These are phyloP conservation scores for Ophiosphaerella narmari DNA, from an alignment of 2,329 filamentous ascomycete species.

Conservation along the genomic window DNA sequence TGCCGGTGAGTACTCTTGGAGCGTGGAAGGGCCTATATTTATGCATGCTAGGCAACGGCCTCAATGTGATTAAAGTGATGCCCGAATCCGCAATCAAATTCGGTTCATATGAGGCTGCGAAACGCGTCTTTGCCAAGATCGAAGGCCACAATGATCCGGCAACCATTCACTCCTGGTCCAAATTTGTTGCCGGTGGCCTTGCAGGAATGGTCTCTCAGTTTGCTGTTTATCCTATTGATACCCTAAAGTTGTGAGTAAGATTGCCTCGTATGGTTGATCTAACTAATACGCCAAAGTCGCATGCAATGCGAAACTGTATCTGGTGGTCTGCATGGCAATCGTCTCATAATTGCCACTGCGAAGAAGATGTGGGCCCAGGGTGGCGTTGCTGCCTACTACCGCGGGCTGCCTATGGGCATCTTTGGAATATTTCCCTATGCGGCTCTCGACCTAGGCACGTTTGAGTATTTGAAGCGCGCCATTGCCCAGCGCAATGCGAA, in stretches of 20 bases:
- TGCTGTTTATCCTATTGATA: conserved; percentile 92
- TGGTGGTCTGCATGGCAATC: conserved; percentile 81
- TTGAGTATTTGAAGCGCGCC: conserved; percentile 84
- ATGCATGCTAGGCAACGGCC: conserved; percentile 73
- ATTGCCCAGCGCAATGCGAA: conserved; percentile 74
- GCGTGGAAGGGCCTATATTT: conserved; percentile 10
- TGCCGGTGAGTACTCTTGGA: conserved; percentile 67
- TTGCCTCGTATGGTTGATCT: not conserved
- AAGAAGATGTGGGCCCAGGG: conserved; percentile 83
- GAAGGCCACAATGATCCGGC: conserved; percentile 87
- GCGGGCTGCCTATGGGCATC: conserved; percentile 90
- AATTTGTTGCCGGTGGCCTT: conserved; percentile 87
- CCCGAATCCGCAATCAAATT: conserved; percentile 98
- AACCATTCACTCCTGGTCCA: conserved; percentile 79
- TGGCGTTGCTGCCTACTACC: conserved; percentile 79
- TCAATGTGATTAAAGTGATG: conserved; percentile 98
- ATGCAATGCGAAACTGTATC: conserved; percentile 95
- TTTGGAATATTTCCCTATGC: conserved; percentile 98
- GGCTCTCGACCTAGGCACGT: conserved; percentile 93
- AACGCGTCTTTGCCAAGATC: conserved; percentile 79
- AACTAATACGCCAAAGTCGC: conserved; percentile 54
- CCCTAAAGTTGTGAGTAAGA: conserved; percentile 68
- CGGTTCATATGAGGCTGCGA: conserved; percentile 93
- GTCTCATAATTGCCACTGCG: conserved; percentile 79
- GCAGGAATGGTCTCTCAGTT: conserved; percentile 94